These are phyloP conservation scores for Buxus sempervirens DNA, from an alignment of 164 flowering plant species.

Conservation along the genomic window DNA sequence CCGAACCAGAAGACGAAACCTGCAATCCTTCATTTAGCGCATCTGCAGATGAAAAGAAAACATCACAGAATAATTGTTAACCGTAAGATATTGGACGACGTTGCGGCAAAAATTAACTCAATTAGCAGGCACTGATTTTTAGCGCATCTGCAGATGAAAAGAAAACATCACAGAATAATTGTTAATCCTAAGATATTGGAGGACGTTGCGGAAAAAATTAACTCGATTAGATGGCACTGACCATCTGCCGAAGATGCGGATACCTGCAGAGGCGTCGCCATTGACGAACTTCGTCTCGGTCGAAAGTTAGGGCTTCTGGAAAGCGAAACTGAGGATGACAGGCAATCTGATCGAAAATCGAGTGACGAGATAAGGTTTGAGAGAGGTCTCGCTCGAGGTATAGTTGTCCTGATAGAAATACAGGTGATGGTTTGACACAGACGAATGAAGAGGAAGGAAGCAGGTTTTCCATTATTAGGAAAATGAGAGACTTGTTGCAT, in stretches of 20 bases:
- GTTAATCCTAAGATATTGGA: neutral
- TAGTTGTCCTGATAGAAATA: neutral
- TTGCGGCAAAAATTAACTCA: neutral
- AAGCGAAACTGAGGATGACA: constrained; percentile 3
- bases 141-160: constrained; percentile 29
- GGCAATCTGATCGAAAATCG: neutral
- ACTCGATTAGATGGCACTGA: neutral
- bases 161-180: too few relatives aligned
- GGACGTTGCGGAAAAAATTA: neutral
- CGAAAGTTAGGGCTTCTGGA: constrained; percentile 7
- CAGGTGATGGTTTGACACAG: constrained; percentile 8
- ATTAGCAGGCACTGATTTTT: constrained; percentile 12
- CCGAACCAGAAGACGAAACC: constrained; percentile 29
- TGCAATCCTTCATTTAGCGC: constrained; percentile 28
- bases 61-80: too few relatives aligned
- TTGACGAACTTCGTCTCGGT: constrained; percentile 3
- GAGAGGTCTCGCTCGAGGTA: neutral
- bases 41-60: constrained; percentile 33
- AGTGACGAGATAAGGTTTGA: neutral
- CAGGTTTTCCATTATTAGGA: too few relatives aligned
- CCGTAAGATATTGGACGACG: neutral
- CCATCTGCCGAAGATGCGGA: constrained; percentile 32
- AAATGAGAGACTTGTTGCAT: too few relatives aligned
- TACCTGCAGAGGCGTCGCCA: constrained; percentile 30
- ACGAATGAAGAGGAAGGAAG: too few relatives aligned